Evolutionary conservation across 495 filamentous ascomycete genomes (phyloP), one percentile per base, ranked within the genome.

Genomic region (Baudoinia panamericana): DNA sequence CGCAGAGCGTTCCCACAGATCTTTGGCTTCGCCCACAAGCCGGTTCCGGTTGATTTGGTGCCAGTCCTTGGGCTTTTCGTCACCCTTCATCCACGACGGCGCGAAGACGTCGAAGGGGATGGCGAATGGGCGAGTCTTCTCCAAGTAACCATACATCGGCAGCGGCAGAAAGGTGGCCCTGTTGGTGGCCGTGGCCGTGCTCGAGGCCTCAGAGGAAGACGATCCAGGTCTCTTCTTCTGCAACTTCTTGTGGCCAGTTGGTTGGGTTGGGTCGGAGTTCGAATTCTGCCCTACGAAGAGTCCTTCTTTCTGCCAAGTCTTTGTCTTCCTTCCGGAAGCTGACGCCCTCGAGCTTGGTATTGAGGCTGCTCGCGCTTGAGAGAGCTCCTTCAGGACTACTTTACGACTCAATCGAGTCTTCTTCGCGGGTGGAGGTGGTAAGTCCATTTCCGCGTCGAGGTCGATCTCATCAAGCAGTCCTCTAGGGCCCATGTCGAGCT

Each of bases 21-120:
- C 71, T n/a, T 68, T 71, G 21, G 90, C 83, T 51, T 95, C 84
- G 19, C 90, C 90, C 41, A 94, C 75, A 51, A 96, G 93, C 18
- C 86, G 80, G 62, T 93, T 97, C 54, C 81, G 88, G 40, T 84
- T 84, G 26, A 83, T 78, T 57, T 83, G 90, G 33, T 74, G 74
- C 81, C 86, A 97, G 43, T 88, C 80, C 47, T 88, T 73, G 0
- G 86, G 85, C 56, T 88, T 93, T 12, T 85, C 82, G 55, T 93
- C 85, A 39, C 84, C 80, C 7, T 75, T 73, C 12, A 81, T 80
- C 15, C 87, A 71, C 1, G 88, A 33, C 2, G 48, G 90, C 15
- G 80, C 79, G 65, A 85, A 95, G 28, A 94, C 67, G 57, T 92
- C 80, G 49, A 76, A 94, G 0, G 90, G 90, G 22, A 97, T 65